Base-by-base conservation (phyloP, 345 rosid species). In the Corchorus olitorius region DNA sequence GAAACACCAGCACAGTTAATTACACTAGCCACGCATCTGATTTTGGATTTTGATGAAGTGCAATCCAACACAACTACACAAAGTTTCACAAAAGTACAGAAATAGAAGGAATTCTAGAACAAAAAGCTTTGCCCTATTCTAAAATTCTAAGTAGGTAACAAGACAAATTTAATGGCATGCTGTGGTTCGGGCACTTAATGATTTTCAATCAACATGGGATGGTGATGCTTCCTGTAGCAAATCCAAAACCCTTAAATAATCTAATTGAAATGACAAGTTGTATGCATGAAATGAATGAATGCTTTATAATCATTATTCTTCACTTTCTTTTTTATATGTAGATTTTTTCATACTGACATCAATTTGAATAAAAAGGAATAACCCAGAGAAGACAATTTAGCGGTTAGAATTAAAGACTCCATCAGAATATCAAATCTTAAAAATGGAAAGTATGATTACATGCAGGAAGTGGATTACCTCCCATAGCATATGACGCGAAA, bases 31-130 rank as follows among this genome's bases (percentile, higher is more conserved):
- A 11, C 37, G 37, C 35, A 59, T 27, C 39, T 33, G 17, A 1
- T 5, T 27, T 4, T 60, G 1, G 39, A 33, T 22, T 59, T 4
- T 27, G 34, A 2, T 20, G 34, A 33, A 60, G 65, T 60, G 65
- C 39, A 27, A 60, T 60, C 65, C 65, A 60, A 60, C 65, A 60
- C 39, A 60, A 27, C 17, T 60, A 60, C 65, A 60, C 65, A 60
- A 60, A 60, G 37, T 60, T 27, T 27, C 16, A 33, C 15, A 59
- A 59, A 59, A 39, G 43, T 39, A 3, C 13, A 10, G 5, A 60
- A 35, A 59, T 9, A 19, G 61, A 19, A 59, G 16, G 27, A 22
- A 59, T 11, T 27, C 65, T 60, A 12, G 17, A 60, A 60, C 65
- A 27, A 4, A 13, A 60, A 27, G 16, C 8, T 2, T 13, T 12